A percentile compares a stretch with the other conserved stretches of the same genome.
phyloP scores from a whole-genome alignment of 352 stramenopile genomes.

The Phytophthora meadii region DNA sequence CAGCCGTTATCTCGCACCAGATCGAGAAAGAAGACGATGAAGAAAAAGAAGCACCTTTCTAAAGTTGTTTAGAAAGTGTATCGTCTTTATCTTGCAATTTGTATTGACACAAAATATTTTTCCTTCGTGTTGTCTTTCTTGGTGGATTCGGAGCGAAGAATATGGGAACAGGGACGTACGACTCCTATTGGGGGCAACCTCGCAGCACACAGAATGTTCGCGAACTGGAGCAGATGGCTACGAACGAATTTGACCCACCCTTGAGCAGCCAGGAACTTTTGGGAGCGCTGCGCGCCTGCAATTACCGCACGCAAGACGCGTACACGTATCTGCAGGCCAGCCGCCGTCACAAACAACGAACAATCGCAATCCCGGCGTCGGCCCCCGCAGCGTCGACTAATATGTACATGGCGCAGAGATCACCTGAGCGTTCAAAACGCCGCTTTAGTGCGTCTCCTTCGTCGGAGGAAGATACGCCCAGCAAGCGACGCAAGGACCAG shows the following conservation, averaged over 20 bases:
- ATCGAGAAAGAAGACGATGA: conserved; percentile 38
- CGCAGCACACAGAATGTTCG: conserved; percentile 38
- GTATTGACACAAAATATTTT: background rate
- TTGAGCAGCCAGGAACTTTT: conserved; percentile 55
- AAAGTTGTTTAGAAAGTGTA: background rate
- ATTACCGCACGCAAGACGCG: conserved; percentile 56
- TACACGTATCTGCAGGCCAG: conserved; percentile 59
- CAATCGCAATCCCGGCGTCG: conserved; percentile 13
- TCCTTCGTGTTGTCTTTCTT: background rate
- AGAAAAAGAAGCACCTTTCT: conserved; percentile 14
- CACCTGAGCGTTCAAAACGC: conserved; percentile 30
- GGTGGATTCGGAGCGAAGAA: background rate
- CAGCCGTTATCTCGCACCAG: conserved; percentile 51
- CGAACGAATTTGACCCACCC: conserved; percentile 67
- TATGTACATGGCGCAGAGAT: conserved; percentile 9
- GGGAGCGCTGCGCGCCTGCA: conserved; percentile 46
- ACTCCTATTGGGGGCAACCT: conserved; percentile 21
- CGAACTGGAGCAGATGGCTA: conserved; percentile 61
- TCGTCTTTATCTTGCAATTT: background rate
- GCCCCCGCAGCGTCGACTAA: conserved; percentile 1
- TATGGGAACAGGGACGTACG: conserved; percentile 25
- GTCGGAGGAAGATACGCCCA: conserved; percentile 21
- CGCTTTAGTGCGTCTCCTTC: conserved; percentile 28
- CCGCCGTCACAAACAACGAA: conserved; percentile 21
- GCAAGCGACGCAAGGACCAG: conserved; percentile 39